Conservation (phyloP, 108 stramenopile genomes). For the Nitzschia sp. region DNA sequence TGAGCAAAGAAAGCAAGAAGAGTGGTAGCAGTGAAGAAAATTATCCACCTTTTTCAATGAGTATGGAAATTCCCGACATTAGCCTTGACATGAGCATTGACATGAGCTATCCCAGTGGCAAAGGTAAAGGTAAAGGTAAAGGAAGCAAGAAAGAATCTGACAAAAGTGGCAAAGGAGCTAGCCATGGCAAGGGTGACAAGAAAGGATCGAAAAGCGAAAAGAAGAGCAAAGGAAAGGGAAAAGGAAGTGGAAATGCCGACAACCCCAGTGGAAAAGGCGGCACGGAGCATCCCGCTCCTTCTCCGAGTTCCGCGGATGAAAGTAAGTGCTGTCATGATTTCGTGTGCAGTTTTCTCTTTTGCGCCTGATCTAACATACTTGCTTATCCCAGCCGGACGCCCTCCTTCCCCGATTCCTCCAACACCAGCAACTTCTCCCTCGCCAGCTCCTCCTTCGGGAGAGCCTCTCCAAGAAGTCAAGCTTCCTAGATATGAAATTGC, state of each 20-base stretch:
- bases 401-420: constrained; percentile 23
- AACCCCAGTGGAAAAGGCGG: constrained; percentile 2
- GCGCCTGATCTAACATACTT: no score
- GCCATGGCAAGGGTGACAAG: background rate
- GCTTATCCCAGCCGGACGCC: constrained; percentile 24
- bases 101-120: background rate
- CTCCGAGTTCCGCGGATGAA: constrained; percentile 4
- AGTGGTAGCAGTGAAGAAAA: background rate
- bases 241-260: background rate
- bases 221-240: constrained; percentile 11
- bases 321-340: no score
- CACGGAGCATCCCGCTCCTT: background rate
- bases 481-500: constrained; percentile 14
- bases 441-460: background rate
- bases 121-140: constrained; percentile 6
- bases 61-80: background rate
- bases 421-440: background rate
- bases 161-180: constrained; percentile 4
- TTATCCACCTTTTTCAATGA: background rate
- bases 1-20: background rate
- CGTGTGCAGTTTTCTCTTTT: no score
- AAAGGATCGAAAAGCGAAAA: constrained; percentile 8
- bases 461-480: background rate
- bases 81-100: background rate
- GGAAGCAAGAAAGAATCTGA: no score